Evolutionary conservation across 768 basidiomycete genomes (phyloP), one percentile per base, ranked within the genome.

Genomic region (Dioszegia hungarica): DNA sequence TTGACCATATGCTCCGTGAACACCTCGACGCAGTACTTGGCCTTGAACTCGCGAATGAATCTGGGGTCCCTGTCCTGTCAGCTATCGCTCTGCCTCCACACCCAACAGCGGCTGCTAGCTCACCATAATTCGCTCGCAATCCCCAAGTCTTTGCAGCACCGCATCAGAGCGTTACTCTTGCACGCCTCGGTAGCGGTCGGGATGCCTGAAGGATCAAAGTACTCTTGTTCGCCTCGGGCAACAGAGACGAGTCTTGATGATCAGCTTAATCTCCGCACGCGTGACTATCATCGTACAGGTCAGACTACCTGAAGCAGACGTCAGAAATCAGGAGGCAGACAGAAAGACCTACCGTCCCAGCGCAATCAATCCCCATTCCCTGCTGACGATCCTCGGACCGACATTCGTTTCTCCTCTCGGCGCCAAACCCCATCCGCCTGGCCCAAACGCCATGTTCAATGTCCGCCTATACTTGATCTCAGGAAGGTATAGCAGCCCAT

Each of bases 111-210:
- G 31, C 8, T 33, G 31, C 6, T 14, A 46, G 45, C 45, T 46
- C 17, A 91, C 92, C 94, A 97, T 22, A 98, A 84, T 77, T 97
- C 94, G 75, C 90, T 92, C 0, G 94, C 94, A 64, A 98, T 82
- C 11, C 94, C 94, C 37, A 98, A 79, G 71, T 98, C 94, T 72
- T 98, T 98, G 79, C 90, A 92, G 75, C 94, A 97, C 29, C 94
- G 81, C 93, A 97, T 95, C 28, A 98, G 79, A 0, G 94, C 94
- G 62, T 98, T 98, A 72, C 89, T 90, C 77, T 97, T 98, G 79
- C 88, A 90, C 0, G 86, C 90, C 74, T 98, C 94, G 0, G 88
- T 89, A 0, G 94, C 94, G 0, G 94, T 98, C 1, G 94, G 84
- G 47, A 98, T 85, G 14, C 91, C 90, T 0, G 82, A 81, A 6